Conservation (phyloP, 345 rosid genomes). For the Turnera subulata region DNA sequence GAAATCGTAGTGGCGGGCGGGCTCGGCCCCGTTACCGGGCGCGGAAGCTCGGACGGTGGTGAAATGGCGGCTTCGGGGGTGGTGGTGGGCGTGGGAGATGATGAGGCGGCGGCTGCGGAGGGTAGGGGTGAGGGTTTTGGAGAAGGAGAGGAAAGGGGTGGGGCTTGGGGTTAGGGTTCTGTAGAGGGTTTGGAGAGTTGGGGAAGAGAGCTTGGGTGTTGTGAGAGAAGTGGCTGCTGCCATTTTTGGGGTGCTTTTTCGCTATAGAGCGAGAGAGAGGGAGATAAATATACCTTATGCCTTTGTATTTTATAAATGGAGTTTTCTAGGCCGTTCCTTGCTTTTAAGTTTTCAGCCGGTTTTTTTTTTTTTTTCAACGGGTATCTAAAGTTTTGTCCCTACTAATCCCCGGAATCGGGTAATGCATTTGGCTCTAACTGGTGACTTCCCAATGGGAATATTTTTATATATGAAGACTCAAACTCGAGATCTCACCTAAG, state of each 20-base stretch:
- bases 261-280: too few species aligned
- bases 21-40: constrained; percentile 57
- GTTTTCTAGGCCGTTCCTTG: too few species aligned
- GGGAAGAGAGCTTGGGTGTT: constrained; percentile 61
- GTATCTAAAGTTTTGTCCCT: too few species aligned
- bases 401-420: too few species aligned
- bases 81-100: constrained; percentile 17
- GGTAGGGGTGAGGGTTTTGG: constrained; percentile 31
- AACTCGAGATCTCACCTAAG: too few species aligned
- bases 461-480: too few species aligned
- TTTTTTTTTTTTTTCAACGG: too few species aligned
- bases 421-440: too few species aligned
- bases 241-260: neutral
- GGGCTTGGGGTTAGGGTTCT: constrained; percentile 31
- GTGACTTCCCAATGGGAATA: too few species aligned
- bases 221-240: constrained; percentile 45
- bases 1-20: constrained; percentile 58
- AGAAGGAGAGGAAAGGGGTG: constrained; percentile 24
- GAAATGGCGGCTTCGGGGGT: constrained; percentile 28
- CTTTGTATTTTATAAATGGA: too few species aligned
- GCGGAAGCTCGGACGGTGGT: constrained; percentile 48
- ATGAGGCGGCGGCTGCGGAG: constrained; percentile 17
- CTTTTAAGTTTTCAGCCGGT: too few species aligned
- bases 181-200: constrained; percentile 43
- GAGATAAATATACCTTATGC: too few species aligned